A percentile compares a stretch with the other conserved stretches of the same genome.
phyloP scores from a whole-genome alignment of 176 grass and related monocot genomes.

The Ensete ventricosum region DNA sequence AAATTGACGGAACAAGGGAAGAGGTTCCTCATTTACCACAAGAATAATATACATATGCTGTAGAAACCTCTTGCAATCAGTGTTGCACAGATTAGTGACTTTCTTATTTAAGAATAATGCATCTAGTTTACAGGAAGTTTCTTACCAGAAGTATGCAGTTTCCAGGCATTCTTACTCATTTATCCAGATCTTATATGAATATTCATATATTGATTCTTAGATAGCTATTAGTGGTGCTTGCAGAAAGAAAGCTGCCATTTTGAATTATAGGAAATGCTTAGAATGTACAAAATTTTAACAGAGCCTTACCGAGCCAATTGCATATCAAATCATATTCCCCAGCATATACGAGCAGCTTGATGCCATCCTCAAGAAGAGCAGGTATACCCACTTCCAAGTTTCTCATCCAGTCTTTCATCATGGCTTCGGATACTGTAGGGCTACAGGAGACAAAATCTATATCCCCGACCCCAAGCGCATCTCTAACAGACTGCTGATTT shows the following conservation, averaged over 20 bases:
- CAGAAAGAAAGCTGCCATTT: neutral
- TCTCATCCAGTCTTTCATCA: conserved; percentile 88
- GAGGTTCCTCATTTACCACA: too few species aligned
- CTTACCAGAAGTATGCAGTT: too few species aligned
- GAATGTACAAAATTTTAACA: neutral
- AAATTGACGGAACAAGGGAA: too few species aligned
- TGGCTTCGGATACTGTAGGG: conserved; percentile 49
- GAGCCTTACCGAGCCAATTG: conserved; percentile 85
- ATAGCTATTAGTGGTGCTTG: neutral
- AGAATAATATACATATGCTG: too few species aligned
- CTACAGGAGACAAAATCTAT: conserved; percentile 85
- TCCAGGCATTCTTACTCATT: neutral
- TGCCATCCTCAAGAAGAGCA: conserved; percentile 83
- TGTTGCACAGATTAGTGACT: too few species aligned
- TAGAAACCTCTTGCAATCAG: too few species aligned
- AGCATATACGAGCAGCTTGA: conserved; percentile 85
- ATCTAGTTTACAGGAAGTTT: too few species aligned
- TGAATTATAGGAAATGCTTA: neutral
- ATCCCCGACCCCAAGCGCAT: conserved; percentile 65
- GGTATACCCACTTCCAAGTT: conserved; percentile 94
- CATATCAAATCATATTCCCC: conserved; percentile 95
- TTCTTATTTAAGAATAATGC: too few species aligned
- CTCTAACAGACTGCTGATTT: conserved; percentile 43
- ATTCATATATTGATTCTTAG: neutral
- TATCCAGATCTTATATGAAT: too few species aligned